A percentile compares a stretch with the other conserved stretches of the same genome.
These are phyloP conservation scores for Pseudonectria foliicola DNA, from an alignment of 2,329 filamentous ascomycete species.

Conservation along the genomic window DNA sequence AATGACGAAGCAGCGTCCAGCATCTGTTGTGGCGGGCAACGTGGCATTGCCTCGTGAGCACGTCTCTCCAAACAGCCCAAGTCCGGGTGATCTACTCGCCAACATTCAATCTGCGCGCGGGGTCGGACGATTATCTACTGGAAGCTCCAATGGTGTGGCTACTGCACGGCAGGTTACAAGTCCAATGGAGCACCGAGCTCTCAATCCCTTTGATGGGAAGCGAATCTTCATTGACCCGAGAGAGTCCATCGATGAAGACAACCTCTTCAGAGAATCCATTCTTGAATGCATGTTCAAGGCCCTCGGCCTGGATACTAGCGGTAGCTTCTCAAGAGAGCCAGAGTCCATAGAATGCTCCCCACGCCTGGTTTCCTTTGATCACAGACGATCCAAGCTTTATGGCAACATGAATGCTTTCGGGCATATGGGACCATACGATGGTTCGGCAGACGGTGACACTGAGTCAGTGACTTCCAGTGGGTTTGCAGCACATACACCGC, in stretches of 20 bases:
- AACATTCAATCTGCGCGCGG: conserved; percentile 66
- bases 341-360: conserved; percentile 83
- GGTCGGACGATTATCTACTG: conserved; percentile 37
- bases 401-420: conserved; percentile 70
- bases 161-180: conserved; percentile 32
- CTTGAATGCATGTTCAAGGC: conserved; percentile 94
- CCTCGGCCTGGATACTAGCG: conserved; percentile 69
- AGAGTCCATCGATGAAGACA: conserved; percentile 81
- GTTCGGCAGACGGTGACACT: conserved; percentile 68
- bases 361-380: conserved; percentile 75
- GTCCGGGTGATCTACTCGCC: conserved; percentile 71
- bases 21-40: conserved; percentile 35
- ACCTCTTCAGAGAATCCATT: conserved; percentile 81
- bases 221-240: conserved; percentile 57
- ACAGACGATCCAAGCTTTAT: conserved; percentile 71
- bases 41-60: conserved; percentile 36
- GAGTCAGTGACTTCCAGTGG: conserved; percentile 76
- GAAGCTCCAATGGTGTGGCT: conserved; percentile 8
- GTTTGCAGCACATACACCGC: conserved; percentile 51
- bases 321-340: conserved; percentile 56
- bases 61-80: conserved; percentile 43
- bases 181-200: conserved; percentile 42
- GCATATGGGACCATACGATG: conserved; percentile 77
- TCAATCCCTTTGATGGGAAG: conserved; percentile 51
- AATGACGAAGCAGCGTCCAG: conserved; percentile 41